Percentiles rank a stretch among this genome's conserved stretches.
Conservation (phyloP, 768 basidiomycete genomes). For the Xerocomellus chrysenteron region DNA sequence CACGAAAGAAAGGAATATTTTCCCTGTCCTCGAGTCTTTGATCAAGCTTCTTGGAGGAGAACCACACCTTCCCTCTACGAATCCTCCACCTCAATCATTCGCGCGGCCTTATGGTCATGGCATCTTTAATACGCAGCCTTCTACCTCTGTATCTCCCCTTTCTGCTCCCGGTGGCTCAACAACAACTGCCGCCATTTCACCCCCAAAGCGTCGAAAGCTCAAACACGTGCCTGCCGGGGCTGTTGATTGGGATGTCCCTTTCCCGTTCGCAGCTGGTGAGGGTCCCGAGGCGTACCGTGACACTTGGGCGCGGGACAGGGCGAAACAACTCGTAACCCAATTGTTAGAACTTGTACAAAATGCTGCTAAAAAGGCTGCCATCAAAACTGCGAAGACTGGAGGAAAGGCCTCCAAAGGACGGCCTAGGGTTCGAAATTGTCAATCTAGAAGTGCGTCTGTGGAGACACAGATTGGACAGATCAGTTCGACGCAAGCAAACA, state of each 20-base stretch:
- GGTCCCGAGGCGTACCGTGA: constrained; percentile 63
- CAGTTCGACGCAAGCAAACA: background rate
- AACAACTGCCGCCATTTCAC: constrained; percentile 13
- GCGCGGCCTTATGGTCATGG: constrained; percentile 23
- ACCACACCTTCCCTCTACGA: constrained; percentile 18
- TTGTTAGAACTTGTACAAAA: constrained; percentile 58
- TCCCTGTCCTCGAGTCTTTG: constrained; percentile 63
- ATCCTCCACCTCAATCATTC: constrained; percentile 8
- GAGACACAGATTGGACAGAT: constrained; percentile 8
- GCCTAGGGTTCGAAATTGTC: constrained; percentile 36
- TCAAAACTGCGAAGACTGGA: constrained; percentile 36
- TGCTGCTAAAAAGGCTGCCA: constrained; percentile 61
- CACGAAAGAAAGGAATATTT: constrained; percentile 62
- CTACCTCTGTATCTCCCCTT: background rate
- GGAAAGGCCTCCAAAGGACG: constrained; percentile 5
- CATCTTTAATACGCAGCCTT: background rate
- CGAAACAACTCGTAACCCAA: constrained; percentile 60
- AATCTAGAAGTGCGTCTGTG: constrained; percentile 26
- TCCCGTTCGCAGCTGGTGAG: constrained; percentile 69
- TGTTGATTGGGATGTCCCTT: constrained; percentile 80
- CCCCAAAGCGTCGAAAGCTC: constrained; percentile 61
- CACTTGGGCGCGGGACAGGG: constrained; percentile 66
- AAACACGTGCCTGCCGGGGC: constrained; percentile 76
- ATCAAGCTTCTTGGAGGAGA: constrained; percentile 51
- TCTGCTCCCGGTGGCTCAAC: background rate